A percentile compares a stretch with the other conserved stretches of the same genome.
Evolutionary conservation across 2,329 filamentous ascomycete genomes (phyloP).

Genomic region (Colletotrichum lupini): DNA sequence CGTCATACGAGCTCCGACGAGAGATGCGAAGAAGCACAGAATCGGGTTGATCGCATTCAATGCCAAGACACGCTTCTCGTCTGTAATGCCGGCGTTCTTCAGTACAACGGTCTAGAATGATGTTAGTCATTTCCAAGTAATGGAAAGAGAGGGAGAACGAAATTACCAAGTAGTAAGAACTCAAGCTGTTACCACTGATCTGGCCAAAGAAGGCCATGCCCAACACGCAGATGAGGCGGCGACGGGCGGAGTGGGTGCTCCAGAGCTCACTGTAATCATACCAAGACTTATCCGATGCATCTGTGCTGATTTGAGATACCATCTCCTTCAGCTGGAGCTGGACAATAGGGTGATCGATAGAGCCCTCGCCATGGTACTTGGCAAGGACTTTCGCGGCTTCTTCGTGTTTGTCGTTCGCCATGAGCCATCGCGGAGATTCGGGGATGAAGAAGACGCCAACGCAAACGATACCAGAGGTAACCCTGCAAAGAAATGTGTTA

Average conservation of each 20-base stretch:
- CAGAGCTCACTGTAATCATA: slow-evolving; percentile 66
- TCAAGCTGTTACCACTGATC: slow-evolving; percentile 60
- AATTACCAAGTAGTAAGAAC: slow-evolving; percentile 54
- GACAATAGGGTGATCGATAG: slow-evolving; percentile 60
- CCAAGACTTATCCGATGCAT: slow-evolving; percentile 65
- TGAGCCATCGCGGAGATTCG: slow-evolving; percentile 60
- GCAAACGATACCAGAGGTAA: slow-evolving; percentile 61
- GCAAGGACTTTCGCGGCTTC: slow-evolving; percentile 56
- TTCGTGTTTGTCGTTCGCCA: slow-evolving; percentile 52
- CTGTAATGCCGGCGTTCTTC: slow-evolving; percentile 61
- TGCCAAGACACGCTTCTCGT: slow-evolving; percentile 58
- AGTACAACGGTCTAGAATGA: slow-evolving; percentile 46
- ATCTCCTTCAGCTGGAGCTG: slow-evolving; percentile 63
- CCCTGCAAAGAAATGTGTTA: slow-evolving; percentile 20
- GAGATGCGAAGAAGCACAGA: slow-evolving; percentile 60
- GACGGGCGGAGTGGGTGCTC: slow-evolving; percentile 58
- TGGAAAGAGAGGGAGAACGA: too few relatives aligned
- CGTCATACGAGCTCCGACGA: slow-evolving; percentile 65
- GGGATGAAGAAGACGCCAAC: slow-evolving; percentile 55
- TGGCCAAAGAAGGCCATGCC: slow-evolving; percentile 65
- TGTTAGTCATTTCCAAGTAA: too few relatives aligned
- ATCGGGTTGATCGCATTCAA: slow-evolving; percentile 66
- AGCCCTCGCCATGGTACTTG: slow-evolving; percentile 63
- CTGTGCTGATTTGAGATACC: slow-evolving; percentile 55
- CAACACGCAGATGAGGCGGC: slow-evolving; percentile 62